Conservation (phyloP, 2,329 filamentous ascomycete species). For the Calonectria fujianensis region DNA sequence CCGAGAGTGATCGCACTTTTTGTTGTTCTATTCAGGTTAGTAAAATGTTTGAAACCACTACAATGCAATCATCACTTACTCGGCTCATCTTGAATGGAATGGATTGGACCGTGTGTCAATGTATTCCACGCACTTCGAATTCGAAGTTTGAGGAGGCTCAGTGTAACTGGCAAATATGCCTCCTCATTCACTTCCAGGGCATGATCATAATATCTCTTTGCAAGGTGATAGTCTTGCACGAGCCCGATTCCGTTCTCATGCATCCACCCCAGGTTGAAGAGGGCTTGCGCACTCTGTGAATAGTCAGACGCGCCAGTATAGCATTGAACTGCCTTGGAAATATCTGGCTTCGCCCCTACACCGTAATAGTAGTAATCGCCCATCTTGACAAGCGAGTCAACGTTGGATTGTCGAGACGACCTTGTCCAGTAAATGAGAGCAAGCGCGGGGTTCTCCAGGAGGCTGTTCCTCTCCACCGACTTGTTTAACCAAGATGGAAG, state of each 20-base stretch:
- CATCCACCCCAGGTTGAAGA: constrained; percentile 99
- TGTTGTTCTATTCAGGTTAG: constrained; percentile 73
- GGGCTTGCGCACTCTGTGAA: constrained; percentile 92
- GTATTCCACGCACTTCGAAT: constrained; percentile 95
- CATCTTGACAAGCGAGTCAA: constrained; percentile 97
- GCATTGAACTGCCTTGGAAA: constrained; percentile 93
- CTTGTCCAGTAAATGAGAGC: constrained; percentile 96
- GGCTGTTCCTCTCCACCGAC: constrained; percentile 56
- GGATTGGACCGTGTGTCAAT: constrained; percentile 90
- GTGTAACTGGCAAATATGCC: constrained; percentile 92
- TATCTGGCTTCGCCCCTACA: constrained; percentile 81
- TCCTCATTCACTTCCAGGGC: constrained; percentile 94
- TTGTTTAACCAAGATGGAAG: constrained; percentile 68
- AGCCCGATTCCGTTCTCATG: constrained; percentile 97
- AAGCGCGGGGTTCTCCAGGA: constrained; percentile 74
- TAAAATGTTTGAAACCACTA: neutral
- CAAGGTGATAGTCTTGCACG: constrained; percentile 96
- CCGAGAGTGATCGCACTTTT: constrained; percentile 85
- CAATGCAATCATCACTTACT: constrained; percentile 70
- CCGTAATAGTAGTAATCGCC: constrained; percentile 96
- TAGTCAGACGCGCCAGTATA: constrained; percentile 95
- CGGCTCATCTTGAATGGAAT: constrained; percentile 93
- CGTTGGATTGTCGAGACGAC: constrained; percentile 93
- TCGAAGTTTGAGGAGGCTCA: constrained; percentile 90
- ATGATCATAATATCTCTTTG: constrained; percentile 96